These are phyloP conservation scores for Ailanthus altissimus DNA, from an alignment of 345 rosid genomes.

Conservation along the genomic window DNA sequence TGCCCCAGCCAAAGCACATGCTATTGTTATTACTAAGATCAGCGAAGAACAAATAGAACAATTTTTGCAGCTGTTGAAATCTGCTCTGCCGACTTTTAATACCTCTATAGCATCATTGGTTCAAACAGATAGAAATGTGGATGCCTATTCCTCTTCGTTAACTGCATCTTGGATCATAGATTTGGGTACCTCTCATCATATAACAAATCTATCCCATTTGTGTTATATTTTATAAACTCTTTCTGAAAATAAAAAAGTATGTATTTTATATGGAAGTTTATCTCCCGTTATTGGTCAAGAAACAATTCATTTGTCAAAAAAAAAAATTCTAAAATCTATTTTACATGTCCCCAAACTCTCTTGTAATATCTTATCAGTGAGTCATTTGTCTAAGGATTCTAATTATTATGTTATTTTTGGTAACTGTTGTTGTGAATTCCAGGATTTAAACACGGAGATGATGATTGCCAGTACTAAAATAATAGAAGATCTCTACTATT, in stretches of 20 bases:
- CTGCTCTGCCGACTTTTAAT: too few relatives aligned
- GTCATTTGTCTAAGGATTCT: too few relatives aligned
- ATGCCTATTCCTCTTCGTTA: not conserved
- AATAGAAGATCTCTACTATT: too few relatives aligned
- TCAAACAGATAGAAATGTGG: not conserved
- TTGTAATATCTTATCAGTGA: not conserved
- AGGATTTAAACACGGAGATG: too few relatives aligned
- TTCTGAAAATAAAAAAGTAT: not conserved
- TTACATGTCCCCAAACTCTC: not conserved
- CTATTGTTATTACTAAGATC: too few relatives aligned
- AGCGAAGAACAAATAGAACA: too few relatives aligned
- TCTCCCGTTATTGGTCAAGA: not conserved
- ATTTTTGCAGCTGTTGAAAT: too few relatives aligned
- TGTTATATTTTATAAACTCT: not conserved
- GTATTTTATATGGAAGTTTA: not conserved
- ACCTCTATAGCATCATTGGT: not conserved
- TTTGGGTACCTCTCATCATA: not conserved
- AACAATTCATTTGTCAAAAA: not conserved
- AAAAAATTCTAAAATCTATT: not conserved
- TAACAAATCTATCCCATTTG: not conserved
- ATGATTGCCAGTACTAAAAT: too few relatives aligned
- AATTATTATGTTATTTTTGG: too few relatives aligned
- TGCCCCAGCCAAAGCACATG: not conserved
- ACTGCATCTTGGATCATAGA: not conserved
- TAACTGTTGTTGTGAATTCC: too few relatives aligned